These are phyloP conservation scores for Bertia moriformis DNA, from an alignment of 2,329 filamentous ascomycete genomes.

Conservation along the genomic window DNA sequence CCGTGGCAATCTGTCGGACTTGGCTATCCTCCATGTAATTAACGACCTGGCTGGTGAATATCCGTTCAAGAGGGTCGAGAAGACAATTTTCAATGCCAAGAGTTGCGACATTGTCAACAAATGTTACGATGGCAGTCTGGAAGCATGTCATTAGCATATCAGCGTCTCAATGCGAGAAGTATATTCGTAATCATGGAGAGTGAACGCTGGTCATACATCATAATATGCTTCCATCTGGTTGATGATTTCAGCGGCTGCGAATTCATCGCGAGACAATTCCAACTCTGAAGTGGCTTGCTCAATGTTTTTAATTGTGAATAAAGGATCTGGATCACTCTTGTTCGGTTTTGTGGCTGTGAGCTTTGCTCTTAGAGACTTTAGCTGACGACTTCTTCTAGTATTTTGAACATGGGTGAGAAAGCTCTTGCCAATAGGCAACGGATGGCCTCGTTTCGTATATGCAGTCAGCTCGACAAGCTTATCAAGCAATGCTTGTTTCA, in stretches of 20 bases:
- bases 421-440: not conserved
- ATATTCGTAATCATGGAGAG: too few species aligned
- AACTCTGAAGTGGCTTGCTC: not conserved
- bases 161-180: not conserved
- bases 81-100: conserved; percentile 1
- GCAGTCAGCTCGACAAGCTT: not conserved
- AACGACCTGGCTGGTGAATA: not conserved
- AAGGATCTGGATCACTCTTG: too few species aligned
- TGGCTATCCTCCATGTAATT: not conserved
- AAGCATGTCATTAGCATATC: not conserved
- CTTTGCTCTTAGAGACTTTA: not conserved
- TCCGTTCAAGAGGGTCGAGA: not conserved
- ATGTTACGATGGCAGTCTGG: not conserved
- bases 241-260: not conserved
- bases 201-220: not conserved
- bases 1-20: not conserved
- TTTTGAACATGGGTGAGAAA: not conserved
- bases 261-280: not conserved
- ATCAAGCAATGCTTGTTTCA: not conserved
- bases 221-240: conserved; percentile 1
- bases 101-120: not conserved
- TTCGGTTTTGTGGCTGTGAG: too few species aligned
- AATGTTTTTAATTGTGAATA: not conserved
- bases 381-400: not conserved
- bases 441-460: not conserved